phyloP scores from a whole-genome alignment of 2,329 filamentous ascomycete species.

The Colletotrichum incanum region DNA sequence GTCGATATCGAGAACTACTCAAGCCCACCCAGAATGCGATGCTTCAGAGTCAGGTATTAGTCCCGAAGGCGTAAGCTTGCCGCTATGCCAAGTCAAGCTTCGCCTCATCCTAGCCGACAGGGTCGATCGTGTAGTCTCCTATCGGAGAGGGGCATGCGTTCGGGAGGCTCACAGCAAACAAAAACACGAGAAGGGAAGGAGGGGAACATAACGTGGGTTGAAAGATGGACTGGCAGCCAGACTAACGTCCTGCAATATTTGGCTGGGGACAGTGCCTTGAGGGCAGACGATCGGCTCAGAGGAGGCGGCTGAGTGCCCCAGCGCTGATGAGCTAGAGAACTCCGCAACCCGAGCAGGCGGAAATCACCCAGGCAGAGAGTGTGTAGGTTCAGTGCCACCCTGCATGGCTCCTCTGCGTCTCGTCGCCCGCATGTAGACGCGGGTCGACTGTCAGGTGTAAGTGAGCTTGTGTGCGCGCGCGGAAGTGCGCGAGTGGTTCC shows the following conservation, averaged over 20 bases:
- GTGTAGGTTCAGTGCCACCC: conserved; percentile 40
- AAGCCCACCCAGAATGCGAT: background rate
- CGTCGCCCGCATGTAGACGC: conserved; percentile 39
- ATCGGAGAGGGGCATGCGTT: conserved; percentile 4
- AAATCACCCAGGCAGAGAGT: conserved; percentile 21
- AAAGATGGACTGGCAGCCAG: background rate
- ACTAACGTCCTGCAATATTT: background rate
- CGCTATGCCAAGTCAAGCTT: conserved; percentile 36
- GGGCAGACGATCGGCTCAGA: background rate
- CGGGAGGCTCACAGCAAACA: conserved; percentile 18
- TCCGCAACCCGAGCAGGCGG: conserved; percentile 11
- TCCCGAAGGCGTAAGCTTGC: conserved; percentile 27
- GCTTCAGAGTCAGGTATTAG: conserved; percentile 21
- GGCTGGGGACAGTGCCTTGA: background rate
- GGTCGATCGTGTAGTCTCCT: conserved; percentile 14
- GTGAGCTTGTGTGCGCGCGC: conserved; percentile 40
- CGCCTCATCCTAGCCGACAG: conserved; percentile 30
- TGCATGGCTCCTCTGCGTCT: conserved; percentile 41
- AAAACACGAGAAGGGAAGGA: background rate
- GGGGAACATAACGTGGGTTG: conserved; percentile 1
- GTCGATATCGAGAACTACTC: background rate
- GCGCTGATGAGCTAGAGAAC: conserved; percentile 17
- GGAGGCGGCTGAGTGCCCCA: conserved; percentile 6
- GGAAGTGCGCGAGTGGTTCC: conserved; percentile 33
- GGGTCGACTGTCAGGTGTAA: conserved; percentile 42